phyloP scores from a whole-genome alignment of 2,329 filamentous ascomycete genomes.

The Colletotrichum higginsianum region DNA sequence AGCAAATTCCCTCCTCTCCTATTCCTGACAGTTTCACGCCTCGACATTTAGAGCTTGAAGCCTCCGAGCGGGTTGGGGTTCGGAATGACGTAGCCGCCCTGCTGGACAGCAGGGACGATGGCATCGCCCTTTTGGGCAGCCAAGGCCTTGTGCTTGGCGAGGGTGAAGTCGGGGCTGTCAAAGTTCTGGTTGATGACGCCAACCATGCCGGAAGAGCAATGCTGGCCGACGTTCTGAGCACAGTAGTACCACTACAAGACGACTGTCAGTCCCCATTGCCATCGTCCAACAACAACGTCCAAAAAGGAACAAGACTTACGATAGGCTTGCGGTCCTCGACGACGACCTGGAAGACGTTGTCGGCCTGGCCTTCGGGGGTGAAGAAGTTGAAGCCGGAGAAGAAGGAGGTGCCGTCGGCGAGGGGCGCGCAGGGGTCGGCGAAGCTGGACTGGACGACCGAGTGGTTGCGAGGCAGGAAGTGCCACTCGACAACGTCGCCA shows the following conservation, averaged over 20 bases:
- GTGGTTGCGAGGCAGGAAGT: constrained; percentile 68
- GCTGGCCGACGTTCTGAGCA: constrained; percentile 54
- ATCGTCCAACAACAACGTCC: constrained; percentile 48
- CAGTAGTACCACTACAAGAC: constrained; percentile 54
- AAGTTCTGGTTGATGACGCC: constrained; percentile 66
- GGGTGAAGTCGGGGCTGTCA: constrained; percentile 54
- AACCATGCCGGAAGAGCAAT: constrained; percentile 66
- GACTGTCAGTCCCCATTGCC: neutral
- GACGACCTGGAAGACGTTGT: constrained; percentile 60
- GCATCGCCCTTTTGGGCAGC: constrained; percentile 52
- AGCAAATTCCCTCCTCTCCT: too few relatives aligned
- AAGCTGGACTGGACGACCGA: constrained; percentile 62
- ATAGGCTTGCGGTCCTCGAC: constrained; percentile 58
- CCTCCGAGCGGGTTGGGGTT: constrained; percentile 60
- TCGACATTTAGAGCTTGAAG: constrained; percentile 44
- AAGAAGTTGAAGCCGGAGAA: constrained; percentile 63
- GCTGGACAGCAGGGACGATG: constrained; percentile 50
- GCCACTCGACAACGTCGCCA: constrained; percentile 69
- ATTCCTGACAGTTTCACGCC: neutral
- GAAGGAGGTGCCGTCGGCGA: constrained; percentile 56
- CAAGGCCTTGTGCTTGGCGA: constrained; percentile 54
- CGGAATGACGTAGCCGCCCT: constrained; percentile 55
- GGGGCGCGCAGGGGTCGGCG: constrained; percentile 58
- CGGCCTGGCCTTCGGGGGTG: constrained; percentile 53
- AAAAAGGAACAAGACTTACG: constrained; percentile 56